Percentiles rank a stretch among this genome's conserved stretches.
Conservation (phyloP, 495 filamentous ascomycete genomes). For the Annulohypoxylon moriforme region DNA sequence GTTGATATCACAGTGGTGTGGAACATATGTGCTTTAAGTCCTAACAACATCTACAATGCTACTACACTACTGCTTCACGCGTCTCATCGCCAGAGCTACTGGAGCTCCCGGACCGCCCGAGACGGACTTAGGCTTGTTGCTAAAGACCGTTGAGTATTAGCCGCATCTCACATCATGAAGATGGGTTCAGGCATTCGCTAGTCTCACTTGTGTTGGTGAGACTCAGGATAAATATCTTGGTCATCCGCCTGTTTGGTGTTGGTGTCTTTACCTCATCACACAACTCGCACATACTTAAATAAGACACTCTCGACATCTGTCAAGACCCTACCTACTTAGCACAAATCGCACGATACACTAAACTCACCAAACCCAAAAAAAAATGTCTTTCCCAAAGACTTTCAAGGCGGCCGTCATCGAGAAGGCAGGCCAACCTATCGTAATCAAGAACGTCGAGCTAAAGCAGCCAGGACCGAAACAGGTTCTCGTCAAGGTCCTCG, state of each 20-base stretch:
- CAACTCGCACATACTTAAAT: neutral
- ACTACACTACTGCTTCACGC: neutral
- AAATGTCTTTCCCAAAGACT: slow-evolving; percentile 58
- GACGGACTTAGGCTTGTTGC: slow-evolving; percentile 12
- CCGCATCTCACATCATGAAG: neutral
- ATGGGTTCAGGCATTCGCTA: neutral
- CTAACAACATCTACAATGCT: too few relatives aligned
- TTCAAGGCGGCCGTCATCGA: slow-evolving; percentile 63
- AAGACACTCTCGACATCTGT: too few relatives aligned
- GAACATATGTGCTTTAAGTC: neutral
- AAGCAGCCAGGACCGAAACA: slow-evolving; percentile 55
- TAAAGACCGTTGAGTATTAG: slow-evolving; percentile 19
- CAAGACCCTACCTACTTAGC: neutral
- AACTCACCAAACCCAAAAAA: neutral
- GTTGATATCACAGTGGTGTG: slow-evolving; percentile 11
- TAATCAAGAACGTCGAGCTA: slow-evolving; percentile 58
- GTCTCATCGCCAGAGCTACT: neutral
- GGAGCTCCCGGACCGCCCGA: neutral
- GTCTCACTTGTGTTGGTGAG: neutral
- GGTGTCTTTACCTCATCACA: neutral
- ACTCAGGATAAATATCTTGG: slow-evolving; percentile 23
- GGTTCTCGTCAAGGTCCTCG: slow-evolving; percentile 65
- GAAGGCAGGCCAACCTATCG: slow-evolving; percentile 50
- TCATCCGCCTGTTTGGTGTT: slow-evolving; percentile 2
- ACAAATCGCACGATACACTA: neutral